Conservation (phyloP, 805 yeast genomes). For the Starmerella etchellsii region DNA sequence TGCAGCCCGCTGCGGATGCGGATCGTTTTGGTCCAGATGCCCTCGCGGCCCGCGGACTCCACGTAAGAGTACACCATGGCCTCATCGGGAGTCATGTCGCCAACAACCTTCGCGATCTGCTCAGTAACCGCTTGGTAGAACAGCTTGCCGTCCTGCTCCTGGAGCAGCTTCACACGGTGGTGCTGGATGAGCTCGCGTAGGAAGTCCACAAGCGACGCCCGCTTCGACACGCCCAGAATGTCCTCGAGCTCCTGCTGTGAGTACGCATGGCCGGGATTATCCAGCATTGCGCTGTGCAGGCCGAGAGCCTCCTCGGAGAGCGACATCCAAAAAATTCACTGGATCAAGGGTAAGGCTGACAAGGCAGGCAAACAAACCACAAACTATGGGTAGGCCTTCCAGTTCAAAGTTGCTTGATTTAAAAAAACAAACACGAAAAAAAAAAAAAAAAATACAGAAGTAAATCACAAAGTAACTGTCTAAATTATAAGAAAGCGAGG, state of each 20-base stretch:
- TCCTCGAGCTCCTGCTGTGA: constrained; percentile 57
- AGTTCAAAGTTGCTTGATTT: too few species aligned
- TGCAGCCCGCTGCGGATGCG: constrained; percentile 80
- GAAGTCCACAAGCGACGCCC: constrained; percentile 31
- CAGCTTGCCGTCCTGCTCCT: constrained; percentile 42
- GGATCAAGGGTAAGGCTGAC: not conserved
- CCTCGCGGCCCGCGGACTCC: constrained; percentile 87
- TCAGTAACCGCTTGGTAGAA: constrained; percentile 63
- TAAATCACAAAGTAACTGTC: too few species aligned
- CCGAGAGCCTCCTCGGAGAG: constrained; percentile 32
- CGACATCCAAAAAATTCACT: not conserved
- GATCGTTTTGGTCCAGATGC: constrained; percentile 89
- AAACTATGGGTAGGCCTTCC: too few species aligned
- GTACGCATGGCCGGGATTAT: constrained; percentile 37
- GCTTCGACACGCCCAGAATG: constrained; percentile 34
- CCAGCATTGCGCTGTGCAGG: constrained; percentile 55
- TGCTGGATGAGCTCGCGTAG: constrained; percentile 39
- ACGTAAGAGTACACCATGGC: constrained; percentile 82
- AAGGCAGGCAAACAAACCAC: not conserved
- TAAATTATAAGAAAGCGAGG: too few species aligned
- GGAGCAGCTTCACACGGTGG: constrained; percentile 56
- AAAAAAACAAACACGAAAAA: too few species aligned
- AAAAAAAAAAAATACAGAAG: too few species aligned
- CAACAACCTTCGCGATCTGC: constrained; percentile 62
- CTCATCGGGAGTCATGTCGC: constrained; percentile 75